Evolutionary conservation across 2,329 filamentous ascomycete genomes (phyloP), one percentile per base, ranked within the genome.

Genomic region (Xylaria sp.): DNA sequence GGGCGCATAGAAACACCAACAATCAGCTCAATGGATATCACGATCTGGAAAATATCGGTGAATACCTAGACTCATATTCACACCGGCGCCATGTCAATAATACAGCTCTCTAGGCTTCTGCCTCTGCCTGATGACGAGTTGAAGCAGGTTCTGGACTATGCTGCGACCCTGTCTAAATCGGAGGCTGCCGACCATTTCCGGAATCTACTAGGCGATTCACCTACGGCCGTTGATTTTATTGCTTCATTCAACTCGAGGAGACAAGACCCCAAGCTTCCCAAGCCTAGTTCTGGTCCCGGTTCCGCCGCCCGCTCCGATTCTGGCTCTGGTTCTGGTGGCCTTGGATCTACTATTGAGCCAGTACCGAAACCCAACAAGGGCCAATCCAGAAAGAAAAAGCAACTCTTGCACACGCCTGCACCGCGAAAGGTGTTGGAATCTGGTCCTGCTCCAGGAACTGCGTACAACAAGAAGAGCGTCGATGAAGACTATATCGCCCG

Each of bases 51-150:
- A 42, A 27, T 18, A 27, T 25, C 6, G 16, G 40, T 44, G 5
- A 47, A 48, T 12, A 44, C 0, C 8, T n/a, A 9, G 4, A 12
- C 21, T 13, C 40, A 55, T 25, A 57, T 58, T 25, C 50, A 18
- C 50, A 35, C n/a, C 27, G 16, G 32, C 21, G 27, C 21, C 58
- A 89, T 89, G 87, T 88, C 87, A 23, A 77, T 84, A 53, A 78
- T 91, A 58, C 93, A 94, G 77, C 88, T 99, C 8, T 90, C 91
- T 27, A 89, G 89, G 77, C 86, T 99, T 18, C 86, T 99, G 0
- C 93, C 94, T 8, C 85, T 98, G 12, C 94, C 97, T 42, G 90
- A 97, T 42, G 90, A 92, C 13, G 94, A 95, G 48, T 84, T 98
- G 37, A 88, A 90, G 76, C 93, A 98, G 78, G 87, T 98, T 51